A percentile compares a stretch with the other conserved stretches of the same genome.
Conservation (phyloP, 2,329 filamentous ascomycete genomes). For the Westerdykella ornata region DNA sequence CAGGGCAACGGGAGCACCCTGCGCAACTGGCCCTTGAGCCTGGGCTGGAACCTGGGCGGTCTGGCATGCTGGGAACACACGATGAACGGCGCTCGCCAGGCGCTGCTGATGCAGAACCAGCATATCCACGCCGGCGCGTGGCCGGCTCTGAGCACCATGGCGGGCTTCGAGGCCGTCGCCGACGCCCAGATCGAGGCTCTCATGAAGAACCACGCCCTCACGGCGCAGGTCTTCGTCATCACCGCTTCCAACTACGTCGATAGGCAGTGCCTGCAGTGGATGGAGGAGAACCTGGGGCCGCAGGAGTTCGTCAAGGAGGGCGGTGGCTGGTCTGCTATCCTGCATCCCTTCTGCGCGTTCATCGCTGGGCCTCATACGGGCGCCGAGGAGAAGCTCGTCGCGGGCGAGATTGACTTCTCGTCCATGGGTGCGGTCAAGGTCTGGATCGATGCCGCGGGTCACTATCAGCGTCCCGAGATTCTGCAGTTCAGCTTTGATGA, state of each 20-base stretch:
- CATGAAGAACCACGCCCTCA: slow-evolving; percentile 44
- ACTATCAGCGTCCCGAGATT: slow-evolving; percentile 35
- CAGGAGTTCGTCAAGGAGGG: slow-evolving; percentile 31
- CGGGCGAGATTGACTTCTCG: slow-evolving; percentile 32
- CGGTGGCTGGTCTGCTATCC: slow-evolving; percentile 32
- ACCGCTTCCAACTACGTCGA: slow-evolving; percentile 41
- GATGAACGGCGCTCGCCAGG: slow-evolving; percentile 36
- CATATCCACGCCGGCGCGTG: slow-evolving; percentile 36
- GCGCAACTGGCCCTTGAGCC: slow-evolving; percentile 23
- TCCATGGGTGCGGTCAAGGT: slow-evolving; percentile 32
- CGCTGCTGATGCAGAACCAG: slow-evolving; percentile 29
- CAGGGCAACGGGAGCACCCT: slow-evolving; percentile 31
- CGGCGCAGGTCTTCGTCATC: slow-evolving; percentile 42
- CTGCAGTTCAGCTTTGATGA: slow-evolving; percentile 28
- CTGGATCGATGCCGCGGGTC: slow-evolving; percentile 34
- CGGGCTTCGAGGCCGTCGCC: slow-evolving; percentile 38
- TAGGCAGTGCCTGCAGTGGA: slow-evolving; percentile 38
- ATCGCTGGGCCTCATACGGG: slow-evolving; percentile 33
- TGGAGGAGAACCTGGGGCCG: slow-evolving; percentile 32
- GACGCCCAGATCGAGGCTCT: slow-evolving; percentile 44
- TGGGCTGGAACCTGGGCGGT: slow-evolving; percentile 33
- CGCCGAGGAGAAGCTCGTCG: slow-evolving; percentile 28
- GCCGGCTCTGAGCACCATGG: slow-evolving; percentile 34
- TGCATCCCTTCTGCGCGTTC: slow-evolving; percentile 34
- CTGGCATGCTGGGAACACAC: slow-evolving; percentile 37